Conservation (phyloP, 1,284 basidiomycete genomes). For the Tilletiopsis washingtonensis region DNA sequence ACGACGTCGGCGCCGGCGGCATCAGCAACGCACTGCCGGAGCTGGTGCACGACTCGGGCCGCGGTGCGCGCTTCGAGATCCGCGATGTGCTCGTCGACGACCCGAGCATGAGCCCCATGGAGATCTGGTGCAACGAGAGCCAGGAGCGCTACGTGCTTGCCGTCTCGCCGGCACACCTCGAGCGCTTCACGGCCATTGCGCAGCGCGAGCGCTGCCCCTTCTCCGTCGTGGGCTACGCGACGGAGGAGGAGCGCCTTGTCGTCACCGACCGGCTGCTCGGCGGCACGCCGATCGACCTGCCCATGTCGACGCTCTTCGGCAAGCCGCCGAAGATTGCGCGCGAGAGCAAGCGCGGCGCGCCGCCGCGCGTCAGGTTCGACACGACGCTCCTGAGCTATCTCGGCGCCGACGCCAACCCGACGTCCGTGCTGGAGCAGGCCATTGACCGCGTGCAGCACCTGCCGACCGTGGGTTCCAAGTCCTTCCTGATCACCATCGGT, state of each 20-base stretch:
- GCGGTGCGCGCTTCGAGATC: slow-evolving; percentile 91
- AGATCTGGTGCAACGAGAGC: slow-evolving; percentile 99
- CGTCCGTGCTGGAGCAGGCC: slow-evolving; percentile 33
- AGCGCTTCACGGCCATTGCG: slow-evolving; percentile 66
- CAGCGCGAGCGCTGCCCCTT: slow-evolving; percentile 85
- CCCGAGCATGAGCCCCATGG: slow-evolving; percentile 92
- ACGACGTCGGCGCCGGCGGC: slow-evolving; percentile 96
- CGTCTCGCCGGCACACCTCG: slow-evolving; percentile 30
- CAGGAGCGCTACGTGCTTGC: slow-evolving; percentile 95
- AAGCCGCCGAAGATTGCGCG: slow-evolving; percentile 90
- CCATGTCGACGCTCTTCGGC: slow-evolving; percentile 93
- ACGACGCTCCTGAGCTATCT: slow-evolving; percentile 63
- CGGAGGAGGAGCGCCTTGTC: slow-evolving; percentile 64
- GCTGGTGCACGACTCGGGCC: slow-evolving; percentile 83
- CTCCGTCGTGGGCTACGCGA: slow-evolving; percentile 81
- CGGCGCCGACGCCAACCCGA: slow-evolving; percentile 29
- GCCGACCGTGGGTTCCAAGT: slow-evolving; percentile 87
- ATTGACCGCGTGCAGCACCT: slow-evolving; percentile 72
- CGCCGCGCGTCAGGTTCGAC: slow-evolving; percentile 62
- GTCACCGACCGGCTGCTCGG: slow-evolving; percentile 80
- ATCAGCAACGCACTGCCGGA: slow-evolving; percentile 94
- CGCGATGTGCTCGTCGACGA: slow-evolving; percentile 87
- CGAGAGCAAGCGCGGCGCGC: slow-evolving; percentile 57
- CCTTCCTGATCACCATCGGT: slow-evolving; percentile 96
- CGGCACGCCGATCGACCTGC: slow-evolving; percentile 73